Base-by-base conservation (phyloP, 176 grass and related monocot genomes). In the Tuctoria greenei region DNA sequence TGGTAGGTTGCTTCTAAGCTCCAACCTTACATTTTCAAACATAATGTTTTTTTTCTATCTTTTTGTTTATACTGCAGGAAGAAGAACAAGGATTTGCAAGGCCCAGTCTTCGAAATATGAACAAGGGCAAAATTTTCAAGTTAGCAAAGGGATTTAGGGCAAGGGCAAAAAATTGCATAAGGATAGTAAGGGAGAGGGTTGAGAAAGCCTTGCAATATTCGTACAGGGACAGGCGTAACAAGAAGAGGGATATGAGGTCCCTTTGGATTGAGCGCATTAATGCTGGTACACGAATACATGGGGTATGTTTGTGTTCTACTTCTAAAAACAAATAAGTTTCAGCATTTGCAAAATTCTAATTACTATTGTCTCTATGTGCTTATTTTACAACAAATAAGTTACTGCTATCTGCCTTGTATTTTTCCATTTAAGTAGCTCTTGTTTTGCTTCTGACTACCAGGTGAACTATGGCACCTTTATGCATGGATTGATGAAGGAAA, bases 191-290 rank as follows among this genome's bases (percentile, higher is more conserved):
- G 56, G 91, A 92, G 84, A 88, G 95, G 80, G 95, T 95, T 58
- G 95, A 99, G 87, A 99, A 99, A 65, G 95, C 95, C 23, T 74
- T 99, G 82, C 89, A 98, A 27, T 99, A 95, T 69, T 92, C 91
- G 4, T 99, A 95, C 80, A 88, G 91, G 75, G 91, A 99, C 38
- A 90, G 91, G 45, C 91, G 82, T 45, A 99, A 99, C 72, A 99
- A 95, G 82, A 99, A 95, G 87, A 80, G 95, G 64, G 95, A 99
- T 71, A 99, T 99, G 95, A 72, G 87, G 10, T 92, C 95, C 46
- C 95, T 99, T 66, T 95, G 95, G 89, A 95, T 99, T 66, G 95
- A 95, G 80, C 89, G 89, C 52, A 95, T 99, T 85, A 95, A 99
- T 56, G 91, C 91, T 64, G 91, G 91, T 5, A 86, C 91, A 43